Evolutionary conservation across 371 early-diverging fungal genomes (phyloP).

Genomic region (Mucor circinelloides): DNA sequence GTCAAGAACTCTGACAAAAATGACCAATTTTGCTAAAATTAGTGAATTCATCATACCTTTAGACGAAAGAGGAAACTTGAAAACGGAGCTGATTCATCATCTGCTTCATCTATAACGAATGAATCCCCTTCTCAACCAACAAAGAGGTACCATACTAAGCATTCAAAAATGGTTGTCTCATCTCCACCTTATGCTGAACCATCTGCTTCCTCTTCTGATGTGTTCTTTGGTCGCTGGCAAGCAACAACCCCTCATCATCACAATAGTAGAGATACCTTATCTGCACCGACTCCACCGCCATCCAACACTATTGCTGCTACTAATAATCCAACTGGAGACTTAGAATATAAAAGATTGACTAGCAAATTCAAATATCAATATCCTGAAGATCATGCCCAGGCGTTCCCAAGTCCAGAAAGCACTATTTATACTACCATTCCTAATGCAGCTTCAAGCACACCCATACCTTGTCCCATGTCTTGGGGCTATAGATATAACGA

Average conservation of each 20-base stretch:
- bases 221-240: slow-evolving; percentile 27
- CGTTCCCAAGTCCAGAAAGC: slow-evolving; percentile 23
- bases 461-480: neutral
- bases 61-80: slow-evolving; percentile 20
- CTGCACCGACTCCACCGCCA: neutral
- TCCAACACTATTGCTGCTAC: neutral
- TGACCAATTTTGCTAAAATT: neutral
- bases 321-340: neutral
- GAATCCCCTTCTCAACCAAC: neutral
- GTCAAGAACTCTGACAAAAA: neutral
- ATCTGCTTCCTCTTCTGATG: slow-evolving; percentile 1
- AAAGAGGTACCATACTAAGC: slow-evolving; percentile 1
- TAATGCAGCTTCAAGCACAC: neutral
- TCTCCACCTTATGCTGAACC: slow-evolving; percentile 14
- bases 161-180: neutral
- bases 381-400: slow-evolving; percentile 5
- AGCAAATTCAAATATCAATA: neutral
- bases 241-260: neutral
- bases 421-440: slow-evolving; percentile 2
- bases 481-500: neutral
- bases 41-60: neutral
- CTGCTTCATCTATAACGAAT: neutral
- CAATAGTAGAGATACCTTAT: neutral
- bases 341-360: neutral
- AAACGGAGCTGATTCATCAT: neutral